phyloP scores from a whole-genome alignment of 176 grass and related monocot genomes.

The Dactylis glomerata region DNA sequence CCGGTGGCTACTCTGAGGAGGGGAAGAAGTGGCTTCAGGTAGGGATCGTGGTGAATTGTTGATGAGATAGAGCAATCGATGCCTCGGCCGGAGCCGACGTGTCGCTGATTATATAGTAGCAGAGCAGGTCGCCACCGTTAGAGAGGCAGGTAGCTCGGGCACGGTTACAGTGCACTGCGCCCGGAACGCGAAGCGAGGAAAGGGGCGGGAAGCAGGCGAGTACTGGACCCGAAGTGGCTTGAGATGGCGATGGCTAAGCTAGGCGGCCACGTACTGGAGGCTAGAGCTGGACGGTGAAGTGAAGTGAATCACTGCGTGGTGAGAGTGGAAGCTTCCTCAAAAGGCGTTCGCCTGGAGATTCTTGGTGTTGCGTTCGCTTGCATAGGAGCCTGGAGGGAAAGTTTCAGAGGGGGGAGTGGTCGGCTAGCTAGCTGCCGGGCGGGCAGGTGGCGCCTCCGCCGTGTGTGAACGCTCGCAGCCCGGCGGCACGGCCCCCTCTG shows the following conservation, averaged over 20 bases:
- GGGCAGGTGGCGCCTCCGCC: not conserved
- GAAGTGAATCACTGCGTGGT: not conserved
- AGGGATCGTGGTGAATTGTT: not conserved
- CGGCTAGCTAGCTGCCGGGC: not conserved
- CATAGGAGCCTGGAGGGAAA: not conserved
- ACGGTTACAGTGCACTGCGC: not conserved
- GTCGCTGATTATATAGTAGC: constrained; percentile 9
- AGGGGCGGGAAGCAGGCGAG: constrained; percentile 26
- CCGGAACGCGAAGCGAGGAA: not conserved
- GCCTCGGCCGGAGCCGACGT: not conserved
- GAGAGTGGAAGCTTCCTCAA: constrained; percentile 5
- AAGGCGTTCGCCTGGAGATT: not conserved
- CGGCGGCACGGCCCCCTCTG: not conserved
- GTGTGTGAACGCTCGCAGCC: constrained; percentile 1
- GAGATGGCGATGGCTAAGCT: constrained; percentile 6
- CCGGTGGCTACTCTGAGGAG: not conserved
- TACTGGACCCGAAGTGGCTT: constrained; percentile 7
- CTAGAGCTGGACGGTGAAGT: not conserved
- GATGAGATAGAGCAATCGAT: not conserved
- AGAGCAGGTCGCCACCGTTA: not conserved
- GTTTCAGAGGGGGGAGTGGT: not conserved
- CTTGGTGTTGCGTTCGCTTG: not conserved
- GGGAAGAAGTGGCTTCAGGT: not conserved
- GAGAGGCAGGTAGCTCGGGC: not conserved
- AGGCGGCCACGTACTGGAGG: not conserved